A percentile compares a stretch with the other conserved stretches of the same genome.
Conservation (phyloP, 345 rosid genomes). For the Diplotaxis tenuifolia region DNA sequence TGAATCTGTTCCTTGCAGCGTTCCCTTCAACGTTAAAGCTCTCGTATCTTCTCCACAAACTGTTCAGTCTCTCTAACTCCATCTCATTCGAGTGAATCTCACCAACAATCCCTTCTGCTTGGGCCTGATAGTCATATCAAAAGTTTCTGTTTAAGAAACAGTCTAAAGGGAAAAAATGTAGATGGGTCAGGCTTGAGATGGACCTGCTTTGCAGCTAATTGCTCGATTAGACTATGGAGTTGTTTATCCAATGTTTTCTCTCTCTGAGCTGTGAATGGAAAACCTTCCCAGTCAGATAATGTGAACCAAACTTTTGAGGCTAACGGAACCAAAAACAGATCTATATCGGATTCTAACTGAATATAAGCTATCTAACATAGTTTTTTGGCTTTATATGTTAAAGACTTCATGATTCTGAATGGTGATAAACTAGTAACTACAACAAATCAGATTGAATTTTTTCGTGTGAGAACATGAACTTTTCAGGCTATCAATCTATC, state of each 20-base stretch:
- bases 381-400: not conserved
- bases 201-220: constrained; percentile 89
- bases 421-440: not conserved
- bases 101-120: constrained; percentile 79
- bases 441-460: not conserved
- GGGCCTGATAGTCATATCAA: constrained; percentile 48
- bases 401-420: constrained; percentile 2
- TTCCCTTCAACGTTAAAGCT: constrained; percentile 53
- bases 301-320: not conserved
- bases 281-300: constrained; percentile 8
- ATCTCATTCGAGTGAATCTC: constrained; percentile 71
- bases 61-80: constrained; percentile 75
- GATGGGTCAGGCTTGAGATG: constrained; percentile 12
- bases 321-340: not conserved
- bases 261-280: constrained; percentile 64
- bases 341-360: not conserved
- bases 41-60: constrained; percentile 57
- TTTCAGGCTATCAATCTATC: too few species aligned
- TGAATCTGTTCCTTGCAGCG: constrained; percentile 64
- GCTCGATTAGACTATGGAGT: constrained; percentile 86
- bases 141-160: constrained; percentile 2
- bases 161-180: not conserved
- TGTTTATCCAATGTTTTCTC: constrained; percentile 90
- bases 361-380: not conserved
- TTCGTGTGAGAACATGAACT: not conserved